Percentiles rank a stretch among this genome's conserved stretches.
Conservation (phyloP, 2,329 filamentous ascomycete species). For the Ophiosphaerella herpotricha region DNA sequence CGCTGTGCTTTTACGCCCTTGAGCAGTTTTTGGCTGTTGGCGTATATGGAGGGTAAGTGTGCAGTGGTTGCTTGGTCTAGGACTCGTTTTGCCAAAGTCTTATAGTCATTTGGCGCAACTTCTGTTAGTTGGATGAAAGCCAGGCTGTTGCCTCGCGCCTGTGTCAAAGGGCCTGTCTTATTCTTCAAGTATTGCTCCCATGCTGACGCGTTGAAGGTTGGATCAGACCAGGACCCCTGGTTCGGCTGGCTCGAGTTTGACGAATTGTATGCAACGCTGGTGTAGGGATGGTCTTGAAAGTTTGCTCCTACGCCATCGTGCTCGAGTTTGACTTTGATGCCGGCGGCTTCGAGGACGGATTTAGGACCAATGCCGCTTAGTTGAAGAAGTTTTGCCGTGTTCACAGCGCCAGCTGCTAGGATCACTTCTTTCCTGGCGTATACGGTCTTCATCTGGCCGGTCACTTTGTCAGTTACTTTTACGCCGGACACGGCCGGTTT, state of each 20-base stretch:
- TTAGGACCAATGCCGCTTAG: slow-evolving; percentile 60
- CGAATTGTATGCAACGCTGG: slow-evolving; percentile 8
- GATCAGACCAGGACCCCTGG: slow-evolving; percentile 13
- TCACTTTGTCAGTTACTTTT: slow-evolving; percentile 1
- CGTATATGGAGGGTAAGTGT: slow-evolving; percentile 13
- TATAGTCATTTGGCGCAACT: slow-evolving; percentile 10
- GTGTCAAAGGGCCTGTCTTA: slow-evolving; percentile 29
- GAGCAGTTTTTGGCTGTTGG: slow-evolving; percentile 8
- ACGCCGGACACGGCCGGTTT: slow-evolving; percentile 15
- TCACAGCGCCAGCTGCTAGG: slow-evolving; percentile 59
- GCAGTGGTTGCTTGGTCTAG: slow-evolving; percentile 11
- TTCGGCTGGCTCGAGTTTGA: slow-evolving; percentile 4
- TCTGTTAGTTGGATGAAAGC: slow-evolving; percentile 11
- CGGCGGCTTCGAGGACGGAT: slow-evolving; percentile 6
- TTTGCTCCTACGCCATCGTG: slow-evolving; percentile 23
- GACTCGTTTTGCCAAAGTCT: slow-evolving; percentile 6
- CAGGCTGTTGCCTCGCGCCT: slow-evolving; percentile 9
- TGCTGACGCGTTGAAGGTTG: slow-evolving; percentile 27
- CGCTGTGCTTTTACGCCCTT: slow-evolving; percentile 15
- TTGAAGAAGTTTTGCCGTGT: slow-evolving; percentile 65
- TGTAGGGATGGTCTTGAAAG: slow-evolving; percentile 23
- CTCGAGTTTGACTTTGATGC: slow-evolving; percentile 11
- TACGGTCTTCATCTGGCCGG: not conserved
- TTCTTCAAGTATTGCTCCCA: slow-evolving; percentile 23
- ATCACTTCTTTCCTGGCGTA: slow-evolving; percentile 55